Evolutionary conservation across 768 basidiomycete species (phyloP).

Genomic region (Lactifluus hygrophoroides): DNA sequence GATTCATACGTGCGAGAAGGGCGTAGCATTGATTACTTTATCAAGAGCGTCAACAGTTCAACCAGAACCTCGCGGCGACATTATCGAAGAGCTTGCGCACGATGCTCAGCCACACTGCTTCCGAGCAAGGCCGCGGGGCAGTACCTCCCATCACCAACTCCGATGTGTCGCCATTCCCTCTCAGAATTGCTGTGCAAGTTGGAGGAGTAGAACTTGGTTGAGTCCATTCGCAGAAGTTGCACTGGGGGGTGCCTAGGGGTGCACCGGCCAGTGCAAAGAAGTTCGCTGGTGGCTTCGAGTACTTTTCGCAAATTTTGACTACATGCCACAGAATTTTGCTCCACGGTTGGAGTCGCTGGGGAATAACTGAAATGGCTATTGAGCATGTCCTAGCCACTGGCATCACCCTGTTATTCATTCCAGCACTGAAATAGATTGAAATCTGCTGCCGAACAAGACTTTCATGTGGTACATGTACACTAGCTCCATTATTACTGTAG

Average conservation of each 20-base stretch:
- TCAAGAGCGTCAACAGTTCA: constrained; percentile 43
- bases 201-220: constrained; percentile 55
- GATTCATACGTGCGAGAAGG: neutral
- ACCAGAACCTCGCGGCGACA: constrained; percentile 48
- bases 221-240: too few species aligned
- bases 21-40: neutral
- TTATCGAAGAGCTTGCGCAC: constrained; percentile 58
- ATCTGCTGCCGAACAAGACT: neutral
- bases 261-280: neutral
- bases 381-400: neutral
- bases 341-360: neutral
- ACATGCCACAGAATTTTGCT: neutral
- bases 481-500: too few species aligned
- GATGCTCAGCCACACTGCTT: constrained; percentile 72
- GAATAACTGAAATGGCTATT: neutral
- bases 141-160: constrained; percentile 76
- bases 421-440: neutral
- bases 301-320: neutral
- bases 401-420: too few species aligned
- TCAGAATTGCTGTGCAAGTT: constrained; percentile 58
- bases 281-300: neutral
- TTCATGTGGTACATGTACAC: too few species aligned
- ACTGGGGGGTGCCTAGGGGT: too few species aligned
- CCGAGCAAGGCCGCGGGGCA: constrained; percentile 61
- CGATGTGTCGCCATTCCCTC: constrained; percentile 70